These are phyloP conservation scores for Diaporthe capsici DNA, from an alignment of 2,329 filamentous ascomycete species.

Conservation along the genomic window DNA sequence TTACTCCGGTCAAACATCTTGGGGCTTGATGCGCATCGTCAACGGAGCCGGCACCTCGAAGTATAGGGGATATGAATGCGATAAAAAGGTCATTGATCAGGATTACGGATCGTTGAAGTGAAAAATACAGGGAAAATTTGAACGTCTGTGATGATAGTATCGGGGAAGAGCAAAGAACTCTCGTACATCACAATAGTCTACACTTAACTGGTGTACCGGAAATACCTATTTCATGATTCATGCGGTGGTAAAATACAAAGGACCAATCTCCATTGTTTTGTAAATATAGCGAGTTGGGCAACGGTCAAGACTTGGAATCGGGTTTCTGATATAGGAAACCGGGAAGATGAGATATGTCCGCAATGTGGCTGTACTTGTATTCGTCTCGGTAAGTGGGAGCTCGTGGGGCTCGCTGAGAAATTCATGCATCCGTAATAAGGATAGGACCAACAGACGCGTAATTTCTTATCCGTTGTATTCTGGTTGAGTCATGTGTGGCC, in stretches of 20 bases:
- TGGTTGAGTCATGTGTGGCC: constrained; percentile 6
- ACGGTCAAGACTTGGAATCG: not conserved
- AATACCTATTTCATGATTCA: not conserved
- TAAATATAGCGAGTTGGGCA: not conserved
- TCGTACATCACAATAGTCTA: too few species aligned
- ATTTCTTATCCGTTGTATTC: not conserved
- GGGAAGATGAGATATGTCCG: not conserved
- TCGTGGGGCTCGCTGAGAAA: not conserved
- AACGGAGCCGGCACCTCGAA: too few species aligned
- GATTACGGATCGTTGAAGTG: not conserved
- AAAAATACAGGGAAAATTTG: too few species aligned
- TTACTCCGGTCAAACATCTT: too few species aligned
- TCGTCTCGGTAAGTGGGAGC: constrained; percentile 19
- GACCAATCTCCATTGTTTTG: not conserved
- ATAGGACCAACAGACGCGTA: constrained; percentile 16
- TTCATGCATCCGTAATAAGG: not conserved
- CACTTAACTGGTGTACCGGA: too few species aligned
- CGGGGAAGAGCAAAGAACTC: not conserved
- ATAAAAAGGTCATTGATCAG: too few species aligned
- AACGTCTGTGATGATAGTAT: too few species aligned
- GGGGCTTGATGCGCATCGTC: too few species aligned
- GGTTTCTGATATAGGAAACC: not conserved
- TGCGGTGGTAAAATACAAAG: not conserved
- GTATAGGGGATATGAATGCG: too few species aligned
- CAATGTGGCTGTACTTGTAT: constrained; percentile 10